Conservation (phyloP, 2,329 filamentous ascomycete species). For the Cladosporium sp. region DNA sequence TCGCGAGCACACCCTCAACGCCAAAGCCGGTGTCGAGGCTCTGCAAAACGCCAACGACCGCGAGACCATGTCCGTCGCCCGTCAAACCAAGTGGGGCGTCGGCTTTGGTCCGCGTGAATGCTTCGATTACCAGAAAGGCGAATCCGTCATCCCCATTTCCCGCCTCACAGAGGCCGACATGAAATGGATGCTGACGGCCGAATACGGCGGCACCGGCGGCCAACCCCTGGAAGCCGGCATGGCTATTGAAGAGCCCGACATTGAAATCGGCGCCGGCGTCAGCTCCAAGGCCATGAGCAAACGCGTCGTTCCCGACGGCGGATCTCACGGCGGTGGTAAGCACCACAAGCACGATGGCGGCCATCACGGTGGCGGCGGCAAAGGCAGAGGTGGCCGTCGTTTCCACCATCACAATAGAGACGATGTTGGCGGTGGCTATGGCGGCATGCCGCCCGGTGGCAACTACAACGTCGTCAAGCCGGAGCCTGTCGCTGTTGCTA, state of each 20-base stretch:
- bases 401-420: constrained; percentile 12
- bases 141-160: constrained; percentile 89
- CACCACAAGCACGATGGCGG: constrained; percentile 10
- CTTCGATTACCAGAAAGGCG: constrained; percentile 86
- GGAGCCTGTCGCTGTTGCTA: constrained; percentile 35
- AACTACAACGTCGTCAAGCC: constrained; percentile 19
- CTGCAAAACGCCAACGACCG: constrained; percentile 75
- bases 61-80: constrained; percentile 62
- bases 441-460: constrained; percentile 14
- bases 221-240: constrained; percentile 73
- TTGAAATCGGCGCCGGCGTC: constrained; percentile 95
- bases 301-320: constrained; percentile 27
- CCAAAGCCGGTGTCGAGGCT: constrained; percentile 85
- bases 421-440: constrained; percentile 14
- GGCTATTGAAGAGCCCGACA: constrained; percentile 94
- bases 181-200: constrained; percentile 94
- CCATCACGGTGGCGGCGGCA: constrained; percentile 12
- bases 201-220: constrained; percentile 88
- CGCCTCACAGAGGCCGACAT: constrained; percentile 92
- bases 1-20: constrained; percentile 74
- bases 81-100: constrained; percentile 90
- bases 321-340: background rate
- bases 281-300: constrained; percentile 67
- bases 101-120: constrained; percentile 96
- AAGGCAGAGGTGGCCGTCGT: constrained; percentile 20